Percentiles rank a stretch among this genome's conserved stretches.
phyloP scores from a whole-genome alignment of 2,329 filamentous ascomycete genomes.

The Bipolaris bicolor region DNA sequence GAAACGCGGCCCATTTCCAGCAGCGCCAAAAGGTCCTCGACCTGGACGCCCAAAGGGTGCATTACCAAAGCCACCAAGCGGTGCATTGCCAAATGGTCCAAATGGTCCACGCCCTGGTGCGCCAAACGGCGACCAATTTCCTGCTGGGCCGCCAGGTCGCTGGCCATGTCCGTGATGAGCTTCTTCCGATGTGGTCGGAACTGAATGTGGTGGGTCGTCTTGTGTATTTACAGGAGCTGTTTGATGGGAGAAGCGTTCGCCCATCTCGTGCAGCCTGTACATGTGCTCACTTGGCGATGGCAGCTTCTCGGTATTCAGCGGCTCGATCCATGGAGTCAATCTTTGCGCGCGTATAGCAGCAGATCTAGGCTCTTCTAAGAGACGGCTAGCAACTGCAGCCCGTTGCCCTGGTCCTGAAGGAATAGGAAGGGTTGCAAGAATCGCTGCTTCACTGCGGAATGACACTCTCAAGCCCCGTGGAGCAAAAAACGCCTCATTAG shows the following conservation, averaged over 20 bases:
- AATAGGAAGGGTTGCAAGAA: conserved; percentile 31
- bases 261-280: conserved; percentile 26
- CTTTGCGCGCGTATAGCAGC: conserved; percentile 29
- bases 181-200: conserved; percentile 18
- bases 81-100: conserved; percentile 14
- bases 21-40: conserved; percentile 10
- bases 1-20: conserved; percentile 11
- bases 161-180: not conserved
- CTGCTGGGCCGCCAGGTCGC: not conserved
- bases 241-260: conserved; percentile 13
- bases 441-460: conserved; percentile 29
- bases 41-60: conserved; percentile 18
- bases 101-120: conserved; percentile 22
- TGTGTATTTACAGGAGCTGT: not conserved
- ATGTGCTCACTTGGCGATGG: conserved; percentile 23
- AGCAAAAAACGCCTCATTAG: conserved; percentile 44
- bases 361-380: conserved; percentile 20
- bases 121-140: conserved; percentile 26
- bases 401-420: conserved; percentile 31
- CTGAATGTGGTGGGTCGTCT: conserved; percentile 37
- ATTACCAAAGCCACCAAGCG: conserved; percentile 17
- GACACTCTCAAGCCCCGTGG: conserved; percentile 38
- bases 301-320: conserved; percentile 29
- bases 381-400: conserved; percentile 26
- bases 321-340: conserved; percentile 41